Evolutionary conservation across 1,139 yeast species (phyloP), one percentile per base, ranked within the genome.

Genomic region (Candida tunisiensis): DNA sequence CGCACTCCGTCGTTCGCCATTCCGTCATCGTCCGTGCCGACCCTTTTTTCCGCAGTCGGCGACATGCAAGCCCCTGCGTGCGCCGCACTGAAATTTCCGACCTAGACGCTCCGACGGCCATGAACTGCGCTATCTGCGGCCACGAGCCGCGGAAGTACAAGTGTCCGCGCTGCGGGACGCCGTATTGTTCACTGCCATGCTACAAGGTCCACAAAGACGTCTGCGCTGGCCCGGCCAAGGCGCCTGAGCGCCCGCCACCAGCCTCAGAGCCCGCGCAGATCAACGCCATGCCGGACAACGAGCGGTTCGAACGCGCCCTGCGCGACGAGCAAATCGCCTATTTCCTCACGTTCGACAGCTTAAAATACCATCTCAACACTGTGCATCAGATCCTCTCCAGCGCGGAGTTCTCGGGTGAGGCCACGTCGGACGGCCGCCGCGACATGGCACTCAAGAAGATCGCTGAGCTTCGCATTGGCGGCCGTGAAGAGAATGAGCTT

Each of bases 361-460:
- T 74, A 9, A 68, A 64, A 33, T 53, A 62, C 23, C 79, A 74
- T 38, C 45, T 74, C 16, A 39, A 55, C n/a, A 53, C 63, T 1
- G 40, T 74, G 3, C 37, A 56, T 7, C 58, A 57, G 30, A 60
- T 74, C 1, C 39, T 69, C 13, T 44, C 48, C 21, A 69, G 70
- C 35, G 51, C 62, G 2, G 38, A 47, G 8, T 33, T 65, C 2
- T 58, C 74, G 2, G 60, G 63, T 8, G 63, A 57, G 31, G 34
- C 27, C 8, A 42, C 55, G 4, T 21, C 36, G 6, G 77, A 67
- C 15, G 74, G 69, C 11, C 51, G 79, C 23, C 39, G 55, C 14
- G 70, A 64, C 18, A 62, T 77, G 7, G 74, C 77, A 5, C 59
- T 69, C 32, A 56, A 69, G 38, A 72, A 74, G 36, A 50, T 77